Percentiles rank a stretch among this genome's conserved stretches.
Evolutionary conservation across 2,329 filamentous ascomycete species (phyloP).

Genomic region (Cytospora schulzeri): DNA sequence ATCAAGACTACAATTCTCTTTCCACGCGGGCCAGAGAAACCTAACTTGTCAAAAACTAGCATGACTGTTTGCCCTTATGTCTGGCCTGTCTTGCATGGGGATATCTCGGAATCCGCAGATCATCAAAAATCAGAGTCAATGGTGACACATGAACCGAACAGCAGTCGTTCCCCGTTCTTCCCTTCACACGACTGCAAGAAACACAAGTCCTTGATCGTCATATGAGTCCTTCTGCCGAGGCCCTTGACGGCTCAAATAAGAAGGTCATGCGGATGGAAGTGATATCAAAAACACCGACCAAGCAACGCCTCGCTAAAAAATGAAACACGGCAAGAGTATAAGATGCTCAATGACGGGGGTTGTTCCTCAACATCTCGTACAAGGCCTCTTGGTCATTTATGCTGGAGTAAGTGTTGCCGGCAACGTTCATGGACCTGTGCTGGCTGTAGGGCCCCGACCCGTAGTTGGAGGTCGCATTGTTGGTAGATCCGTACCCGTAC

Average conservation of each 20-base stretch:
- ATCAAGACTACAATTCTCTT: neutral
- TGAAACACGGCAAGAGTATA: neutral
- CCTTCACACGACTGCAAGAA: neutral
- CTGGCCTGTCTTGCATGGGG: neutral
- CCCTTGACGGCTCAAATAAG: neutral
- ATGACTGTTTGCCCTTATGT: neutral
- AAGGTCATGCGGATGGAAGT: neutral
- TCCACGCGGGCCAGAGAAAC: neutral
- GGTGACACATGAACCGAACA: neutral
- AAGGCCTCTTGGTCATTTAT: conserved; percentile 33
- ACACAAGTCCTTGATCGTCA: neutral
- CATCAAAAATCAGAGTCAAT: neutral
- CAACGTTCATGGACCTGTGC: conserved; percentile 34
- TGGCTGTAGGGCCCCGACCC: conserved; percentile 29
- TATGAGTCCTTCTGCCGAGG: neutral
- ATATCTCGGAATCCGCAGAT: neutral
- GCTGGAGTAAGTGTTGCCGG: conserved; percentile 33
- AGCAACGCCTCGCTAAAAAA: neutral
- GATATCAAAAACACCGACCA: neutral
- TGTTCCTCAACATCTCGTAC: conserved; percentile 33
- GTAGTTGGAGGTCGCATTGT: conserved; percentile 31
- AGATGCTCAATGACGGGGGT: conserved; percentile 15
- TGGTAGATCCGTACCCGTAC: conserved; percentile 38
- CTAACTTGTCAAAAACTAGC: neutral
- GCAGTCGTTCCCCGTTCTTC: neutral